These are phyloP conservation scores for Coemansia sp. DNA, from an alignment of 192 early-diverging fungal species.

Conservation along the genomic window DNA sequence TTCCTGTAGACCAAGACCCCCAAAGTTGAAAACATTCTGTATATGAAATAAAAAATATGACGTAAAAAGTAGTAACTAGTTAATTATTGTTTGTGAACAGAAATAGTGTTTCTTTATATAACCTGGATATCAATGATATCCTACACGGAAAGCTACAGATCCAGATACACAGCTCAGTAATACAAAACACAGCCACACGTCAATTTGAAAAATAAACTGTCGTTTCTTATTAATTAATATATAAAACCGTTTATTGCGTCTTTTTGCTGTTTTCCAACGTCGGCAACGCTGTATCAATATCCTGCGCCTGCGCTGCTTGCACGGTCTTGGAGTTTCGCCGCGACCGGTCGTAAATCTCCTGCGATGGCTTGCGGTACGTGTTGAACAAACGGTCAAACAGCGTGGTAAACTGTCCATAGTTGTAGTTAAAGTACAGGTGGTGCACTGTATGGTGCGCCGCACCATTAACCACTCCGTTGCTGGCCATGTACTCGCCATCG, in stretches of 20 bases:
- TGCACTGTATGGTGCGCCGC: conserved; percentile 97
- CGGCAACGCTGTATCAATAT: conserved; percentile 57
- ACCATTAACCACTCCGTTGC: conserved; percentile 73
- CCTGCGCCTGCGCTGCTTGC: conserved; percentile 64
- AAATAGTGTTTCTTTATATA: no score
- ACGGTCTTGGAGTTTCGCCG: conserved; percentile 63
- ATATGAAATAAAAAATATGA: no score
- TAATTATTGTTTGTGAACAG: no score
- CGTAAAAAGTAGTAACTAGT: no score
- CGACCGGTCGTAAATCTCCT: conserved; percentile 64
- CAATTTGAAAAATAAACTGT: no score
- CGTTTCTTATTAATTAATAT: not conserved
- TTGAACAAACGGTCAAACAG: conserved; percentile 82
- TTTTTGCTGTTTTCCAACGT: conserved; percentile 32
- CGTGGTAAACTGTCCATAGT: conserved; percentile 98
- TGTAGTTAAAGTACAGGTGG: conserved; percentile 99
- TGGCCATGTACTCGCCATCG: conserved; percentile 81
- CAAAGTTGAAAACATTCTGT: no score
- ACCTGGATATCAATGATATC: no score
- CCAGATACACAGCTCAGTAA: no score
- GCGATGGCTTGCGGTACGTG: conserved; percentile 67
- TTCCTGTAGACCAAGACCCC: no score
- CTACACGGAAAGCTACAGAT: no score
- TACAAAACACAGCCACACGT: no score
- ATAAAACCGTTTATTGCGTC: conserved; percentile 8